phyloP scores from a whole-genome alignment of 208 protist species.

The Acanthamoeba quina region DNA sequence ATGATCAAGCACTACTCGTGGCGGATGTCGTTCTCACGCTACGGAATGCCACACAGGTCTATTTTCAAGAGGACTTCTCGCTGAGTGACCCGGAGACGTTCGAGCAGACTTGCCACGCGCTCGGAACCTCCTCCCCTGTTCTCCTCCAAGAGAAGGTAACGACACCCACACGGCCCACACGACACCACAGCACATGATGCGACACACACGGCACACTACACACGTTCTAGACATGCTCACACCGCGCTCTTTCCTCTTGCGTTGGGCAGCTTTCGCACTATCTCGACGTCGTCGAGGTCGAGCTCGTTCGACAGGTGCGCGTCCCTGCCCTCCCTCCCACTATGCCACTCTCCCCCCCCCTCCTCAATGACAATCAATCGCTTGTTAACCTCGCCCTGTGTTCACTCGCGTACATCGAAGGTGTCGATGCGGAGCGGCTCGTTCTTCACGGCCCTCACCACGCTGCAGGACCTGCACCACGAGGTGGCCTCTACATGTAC shows the following conservation, averaged over 20 bases:
- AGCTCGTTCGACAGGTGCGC: constrained; percentile 55
- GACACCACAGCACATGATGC: neutral
- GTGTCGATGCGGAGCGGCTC: constrained; percentile 51
- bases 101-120: constrained; percentile 31
- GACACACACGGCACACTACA: neutral
- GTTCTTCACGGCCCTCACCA: constrained; percentile 53
- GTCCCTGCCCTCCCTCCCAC: neutral
- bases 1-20: neutral
- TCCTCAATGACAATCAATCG: neutral
- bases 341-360: neutral
- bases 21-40: neutral
- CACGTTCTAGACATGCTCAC: neutral
- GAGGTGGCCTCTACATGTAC: constrained; percentile 50
- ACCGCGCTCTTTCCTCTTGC: neutral
- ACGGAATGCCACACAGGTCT: neutral
- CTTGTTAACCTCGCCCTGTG: neutral
- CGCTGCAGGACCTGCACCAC: constrained; percentile 67
- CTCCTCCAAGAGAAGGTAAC: constrained; percentile 63
- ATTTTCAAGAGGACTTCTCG: constrained; percentile 68
- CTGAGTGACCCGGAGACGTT: constrained; percentile 65
- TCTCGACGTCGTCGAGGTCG: constrained; percentile 73
- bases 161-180: neutral
- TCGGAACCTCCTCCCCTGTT: constrained; percentile 24
- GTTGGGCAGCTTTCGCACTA: constrained; percentile 59
- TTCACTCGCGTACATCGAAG: neutral